phyloP scores from a whole-genome alignment of 2,329 filamentous ascomycete species.

The Pseudopyrenochaeta lycopersici region DNA sequence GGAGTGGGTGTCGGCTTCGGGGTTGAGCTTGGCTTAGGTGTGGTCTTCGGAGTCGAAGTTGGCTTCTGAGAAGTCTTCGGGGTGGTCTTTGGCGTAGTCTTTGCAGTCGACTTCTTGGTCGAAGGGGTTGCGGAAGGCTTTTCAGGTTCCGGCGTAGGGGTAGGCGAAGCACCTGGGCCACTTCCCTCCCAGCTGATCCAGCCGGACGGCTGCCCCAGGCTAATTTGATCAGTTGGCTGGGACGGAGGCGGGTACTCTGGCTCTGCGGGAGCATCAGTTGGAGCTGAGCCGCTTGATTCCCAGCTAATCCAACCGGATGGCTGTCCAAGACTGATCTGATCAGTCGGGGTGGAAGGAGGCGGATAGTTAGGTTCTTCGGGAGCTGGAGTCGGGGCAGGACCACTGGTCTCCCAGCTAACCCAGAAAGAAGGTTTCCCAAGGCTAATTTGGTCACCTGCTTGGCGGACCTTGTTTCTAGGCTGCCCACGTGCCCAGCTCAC shows the following conservation, averaged over 20 bases:
- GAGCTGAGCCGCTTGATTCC: conserved; percentile 9
- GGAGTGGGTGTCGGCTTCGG: conserved; percentile 8
- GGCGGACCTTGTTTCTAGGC: background rate
- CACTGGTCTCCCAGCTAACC: conserved; percentile 16
- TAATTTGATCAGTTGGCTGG: conserved; percentile 14
- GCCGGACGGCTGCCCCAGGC: conserved; percentile 7
- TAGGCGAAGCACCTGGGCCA: background rate
- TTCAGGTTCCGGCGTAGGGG: conserved; percentile 2
- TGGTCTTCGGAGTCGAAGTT: conserved; percentile 3
- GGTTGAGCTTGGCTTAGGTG: background rate
- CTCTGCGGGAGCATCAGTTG: conserved; percentile 8
- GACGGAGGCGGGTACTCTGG: conserved; percentile 14
- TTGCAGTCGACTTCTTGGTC: conserved; percentile 16
- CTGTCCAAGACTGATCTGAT: conserved; percentile 15
- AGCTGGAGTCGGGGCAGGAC: conserved; percentile 2
- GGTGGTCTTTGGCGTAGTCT: conserved; percentile 3
- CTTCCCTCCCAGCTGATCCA: conserved; percentile 9
- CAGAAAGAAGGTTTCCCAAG: conserved; percentile 17
- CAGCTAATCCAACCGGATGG: conserved; percentile 17
- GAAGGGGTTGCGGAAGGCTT: conserved; percentile 7
- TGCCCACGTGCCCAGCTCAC: conserved; percentile 15
- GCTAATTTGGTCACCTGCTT: conserved; percentile 11
- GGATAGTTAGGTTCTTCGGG: background rate
- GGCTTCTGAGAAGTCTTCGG: too few species aligned
- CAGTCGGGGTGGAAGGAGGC: conserved; percentile 1